These are phyloP conservation scores for Parascedosporium putredinis DNA, from an alignment of 2,329 filamentous ascomycete genomes.

Conservation along the genomic window DNA sequence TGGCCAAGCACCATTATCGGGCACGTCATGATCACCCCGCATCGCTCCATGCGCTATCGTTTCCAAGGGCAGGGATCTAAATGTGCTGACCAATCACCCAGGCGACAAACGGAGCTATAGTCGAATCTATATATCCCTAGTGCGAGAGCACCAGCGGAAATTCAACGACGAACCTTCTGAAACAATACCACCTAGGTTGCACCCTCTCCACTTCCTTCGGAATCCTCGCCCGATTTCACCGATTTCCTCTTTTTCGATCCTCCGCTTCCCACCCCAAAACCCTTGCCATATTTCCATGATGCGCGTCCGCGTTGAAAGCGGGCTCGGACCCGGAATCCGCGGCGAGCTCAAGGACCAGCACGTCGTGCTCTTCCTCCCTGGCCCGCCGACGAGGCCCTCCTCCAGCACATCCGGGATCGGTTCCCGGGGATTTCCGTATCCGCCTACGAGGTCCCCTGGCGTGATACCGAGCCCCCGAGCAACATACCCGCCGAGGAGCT, in stretches of 20 bases:
- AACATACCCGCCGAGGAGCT: conserved; percentile 28
- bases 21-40: not conserved
- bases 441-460: conserved; percentile 19
- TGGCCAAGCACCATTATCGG: not conserved
- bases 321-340: not conserved
- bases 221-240: not conserved
- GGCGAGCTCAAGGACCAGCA: not conserved
- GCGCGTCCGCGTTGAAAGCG: not conserved
- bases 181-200: no score
- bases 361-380: conserved; percentile 29
- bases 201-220: not conserved
- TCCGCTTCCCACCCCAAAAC: not conserved
- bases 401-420: conserved; percentile 24
- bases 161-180: no score
- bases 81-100: not conserved
- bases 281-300: no score
- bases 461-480: conserved; percentile 15
- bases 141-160: no score
- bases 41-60: not conserved
- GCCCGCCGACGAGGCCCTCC: conserved; percentile 20
- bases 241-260: not conserved
- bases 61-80: not conserved
- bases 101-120: not conserved
- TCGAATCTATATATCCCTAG: not conserved
- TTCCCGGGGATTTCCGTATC: conserved; percentile 35